Conservation (phyloP, 1,139 yeast genomes). For the Lodderomyces jiufengensis region DNA sequence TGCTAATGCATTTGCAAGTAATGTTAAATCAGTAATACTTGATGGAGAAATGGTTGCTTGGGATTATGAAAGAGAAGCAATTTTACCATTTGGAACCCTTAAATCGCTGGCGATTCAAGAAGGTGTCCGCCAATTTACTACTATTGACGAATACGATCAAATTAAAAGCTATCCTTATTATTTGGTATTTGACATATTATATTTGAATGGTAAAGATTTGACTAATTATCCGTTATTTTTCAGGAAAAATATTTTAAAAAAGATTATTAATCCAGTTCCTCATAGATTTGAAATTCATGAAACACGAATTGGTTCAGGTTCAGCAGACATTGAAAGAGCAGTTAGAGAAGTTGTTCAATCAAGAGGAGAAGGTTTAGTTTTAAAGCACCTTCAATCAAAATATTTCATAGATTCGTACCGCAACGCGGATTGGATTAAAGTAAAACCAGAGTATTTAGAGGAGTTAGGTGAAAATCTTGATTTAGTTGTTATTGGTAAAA, state of each 20-base stretch:
- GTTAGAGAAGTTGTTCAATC: conserved; percentile 56
- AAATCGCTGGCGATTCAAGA: conserved; percentile 65
- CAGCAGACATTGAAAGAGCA: conserved; percentile 52
- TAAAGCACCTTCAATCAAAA: conserved; percentile 59
- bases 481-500: conserved; percentile 72
- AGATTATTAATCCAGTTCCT: conserved; percentile 46
- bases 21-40: conserved; percentile 51
- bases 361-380: conserved; percentile 78
- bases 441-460: conserved; percentile 86
- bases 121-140: conserved; percentile 39
- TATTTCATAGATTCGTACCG: conserved; percentile 66
- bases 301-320: conserved; percentile 39
- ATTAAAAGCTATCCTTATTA: conserved; percentile 56
- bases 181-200: conserved; percentile 69
- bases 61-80: conserved; percentile 56
- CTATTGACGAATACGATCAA: conserved; percentile 34
- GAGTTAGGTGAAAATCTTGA: conserved; percentile 88
- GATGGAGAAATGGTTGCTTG: conserved; percentile 96
- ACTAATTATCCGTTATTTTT: conserved; percentile 51
- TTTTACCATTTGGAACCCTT: conserved; percentile 78
- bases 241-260: conserved; percentile 51
- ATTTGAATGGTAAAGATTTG: conserved; percentile 61
- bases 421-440: conserved; percentile 70
- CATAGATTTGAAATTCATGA: conserved; percentile 57
- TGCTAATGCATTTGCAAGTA: conserved; percentile 37